phyloP scores from a whole-genome alignment of 768 basidiomycete species.

The Tylopilus subfusipes region DNA sequence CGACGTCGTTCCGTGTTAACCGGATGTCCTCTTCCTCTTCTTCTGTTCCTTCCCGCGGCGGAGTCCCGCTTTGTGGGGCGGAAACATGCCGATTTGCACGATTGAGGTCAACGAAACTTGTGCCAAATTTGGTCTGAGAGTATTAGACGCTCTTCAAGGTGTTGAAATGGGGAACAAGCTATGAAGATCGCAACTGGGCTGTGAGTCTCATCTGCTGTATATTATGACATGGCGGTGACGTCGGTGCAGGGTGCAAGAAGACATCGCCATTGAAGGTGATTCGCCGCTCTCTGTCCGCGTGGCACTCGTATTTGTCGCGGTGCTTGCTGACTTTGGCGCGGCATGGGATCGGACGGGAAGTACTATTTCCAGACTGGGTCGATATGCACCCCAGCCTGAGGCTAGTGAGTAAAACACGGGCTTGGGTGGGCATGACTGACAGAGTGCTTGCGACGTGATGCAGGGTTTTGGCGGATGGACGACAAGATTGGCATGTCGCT shows the following conservation, averaged over 20 bases:
- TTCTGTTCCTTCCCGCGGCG: slow-evolving; percentile 17
- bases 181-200: slow-evolving; percentile 60
- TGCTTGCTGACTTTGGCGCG: slow-evolving; percentile 19
- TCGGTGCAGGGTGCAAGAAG: slow-evolving; percentile 48
- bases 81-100: slow-evolving; percentile 45
- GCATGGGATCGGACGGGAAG: slow-evolving; percentile 57
- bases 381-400: slow-evolving; percentile 61
- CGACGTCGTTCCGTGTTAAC: slow-evolving; percentile 45
- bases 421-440: background rate
- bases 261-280: slow-evolving; percentile 54
- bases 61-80: slow-evolving; percentile 36
- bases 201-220: slow-evolving; percentile 37
- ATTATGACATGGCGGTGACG: slow-evolving; percentile 5
- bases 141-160: slow-evolving; percentile 15
- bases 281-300: slow-evolving; percentile 5
- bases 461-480: slow-evolving; percentile 73
- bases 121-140: slow-evolving; percentile 48
- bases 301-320: slow-evolving; percentile 11
- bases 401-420: slow-evolving; percentile 32
- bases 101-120: slow-evolving; percentile 50
- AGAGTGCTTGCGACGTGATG: background rate
- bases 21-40: slow-evolving; percentile 28
- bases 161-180: slow-evolving; percentile 43
- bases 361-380: slow-evolving; percentile 77
- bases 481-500: slow-evolving; percentile 74